phyloP scores from a whole-genome alignment of 495 filamentous ascomycete genomes.

The Haplographium delicatum region DNA sequence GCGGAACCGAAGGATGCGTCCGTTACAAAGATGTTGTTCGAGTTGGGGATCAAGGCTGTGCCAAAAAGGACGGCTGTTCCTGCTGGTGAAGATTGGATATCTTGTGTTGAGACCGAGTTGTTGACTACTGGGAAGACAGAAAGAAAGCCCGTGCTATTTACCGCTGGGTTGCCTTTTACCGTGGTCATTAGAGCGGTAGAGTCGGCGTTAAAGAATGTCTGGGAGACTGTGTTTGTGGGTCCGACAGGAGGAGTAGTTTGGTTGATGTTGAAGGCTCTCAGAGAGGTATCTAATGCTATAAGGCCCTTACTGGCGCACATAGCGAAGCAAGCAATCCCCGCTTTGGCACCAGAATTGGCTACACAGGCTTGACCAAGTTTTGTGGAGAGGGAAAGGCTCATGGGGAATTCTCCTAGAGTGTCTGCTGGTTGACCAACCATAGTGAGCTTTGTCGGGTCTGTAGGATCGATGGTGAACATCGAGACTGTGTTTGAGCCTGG shows the following conservation, averaged over 20 bases:
- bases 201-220: constrained; percentile 51
- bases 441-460: constrained; percentile 40
- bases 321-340: constrained; percentile 47
- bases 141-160: constrained; percentile 51
- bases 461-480: constrained; percentile 44
- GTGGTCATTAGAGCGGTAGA: constrained; percentile 44
- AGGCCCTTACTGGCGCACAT: constrained; percentile 36
- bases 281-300: constrained; percentile 32
- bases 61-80: constrained; percentile 55
- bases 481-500: constrained; percentile 53
- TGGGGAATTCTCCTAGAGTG: constrained; percentile 51
- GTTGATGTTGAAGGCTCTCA: constrained; percentile 39
- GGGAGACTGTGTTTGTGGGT: constrained; percentile 47
- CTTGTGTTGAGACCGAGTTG: constrained; percentile 22
- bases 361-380: constrained; percentile 49
- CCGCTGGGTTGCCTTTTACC: constrained; percentile 49
- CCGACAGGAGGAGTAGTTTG: constrained; percentile 51
- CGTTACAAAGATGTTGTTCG: constrained; percentile 41
- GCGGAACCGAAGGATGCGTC: constrained; percentile 51
- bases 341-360: constrained; percentile 43
- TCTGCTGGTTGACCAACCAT: constrained; percentile 36
- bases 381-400: constrained; percentile 46
- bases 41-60: constrained; percentile 35
- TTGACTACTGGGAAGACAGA: constrained; percentile 39
- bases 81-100: constrained; percentile 33